A percentile compares a stretch with the other conserved stretches of the same genome.
Conservation (phyloP, 441 rosid species). For the Populus hybrid region DNA sequence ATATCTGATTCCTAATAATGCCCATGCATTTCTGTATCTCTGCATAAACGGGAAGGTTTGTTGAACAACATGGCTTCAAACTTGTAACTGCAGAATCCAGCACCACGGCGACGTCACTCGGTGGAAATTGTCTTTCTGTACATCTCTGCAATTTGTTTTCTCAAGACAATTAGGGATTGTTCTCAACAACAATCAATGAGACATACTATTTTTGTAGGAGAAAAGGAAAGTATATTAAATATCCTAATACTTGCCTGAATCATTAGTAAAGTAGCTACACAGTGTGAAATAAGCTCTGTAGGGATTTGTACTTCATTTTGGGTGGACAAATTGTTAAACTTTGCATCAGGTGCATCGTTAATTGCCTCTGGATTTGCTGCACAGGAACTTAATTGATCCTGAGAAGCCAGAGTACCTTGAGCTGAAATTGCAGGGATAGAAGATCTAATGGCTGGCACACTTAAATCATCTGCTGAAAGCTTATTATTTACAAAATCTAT, state of each 20-base stretch:
- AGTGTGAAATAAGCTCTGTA: constrained; percentile 75
- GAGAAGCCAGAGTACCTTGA: constrained; percentile 30
- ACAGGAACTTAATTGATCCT: constrained; percentile 38
- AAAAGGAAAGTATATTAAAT: not conserved
- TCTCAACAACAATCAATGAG: constrained; percentile 10
- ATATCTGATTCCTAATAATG: constrained; percentile 82
- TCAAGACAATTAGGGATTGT: not conserved
- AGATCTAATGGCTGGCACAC: constrained; percentile 40
- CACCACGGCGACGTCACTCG: constrained; percentile 83
- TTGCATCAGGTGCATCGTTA: constrained; percentile 27
- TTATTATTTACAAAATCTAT: constrained; percentile 69
- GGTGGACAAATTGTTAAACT: constrained; percentile 34
- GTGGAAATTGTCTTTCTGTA: constrained; percentile 92
- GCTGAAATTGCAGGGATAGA: constrained; percentile 30
- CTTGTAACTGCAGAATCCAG: constrained; percentile 76
- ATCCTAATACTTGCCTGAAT: constrained; percentile 57
- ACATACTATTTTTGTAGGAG: not conserved
- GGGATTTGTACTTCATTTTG: constrained; percentile 56
- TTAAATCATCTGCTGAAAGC: constrained; percentile 54
- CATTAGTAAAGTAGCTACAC: constrained; percentile 88
- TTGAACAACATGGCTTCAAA: constrained; percentile 78
- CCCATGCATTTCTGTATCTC: constrained; percentile 99
- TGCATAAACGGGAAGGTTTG: constrained; percentile 76
- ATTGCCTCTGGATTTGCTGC: constrained; percentile 30
- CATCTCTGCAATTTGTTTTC: constrained; percentile 64